Evolutionary conservation across 78 protist genomes (phyloP).

Genomic region (Mantamonas sphyraenae): DNA sequence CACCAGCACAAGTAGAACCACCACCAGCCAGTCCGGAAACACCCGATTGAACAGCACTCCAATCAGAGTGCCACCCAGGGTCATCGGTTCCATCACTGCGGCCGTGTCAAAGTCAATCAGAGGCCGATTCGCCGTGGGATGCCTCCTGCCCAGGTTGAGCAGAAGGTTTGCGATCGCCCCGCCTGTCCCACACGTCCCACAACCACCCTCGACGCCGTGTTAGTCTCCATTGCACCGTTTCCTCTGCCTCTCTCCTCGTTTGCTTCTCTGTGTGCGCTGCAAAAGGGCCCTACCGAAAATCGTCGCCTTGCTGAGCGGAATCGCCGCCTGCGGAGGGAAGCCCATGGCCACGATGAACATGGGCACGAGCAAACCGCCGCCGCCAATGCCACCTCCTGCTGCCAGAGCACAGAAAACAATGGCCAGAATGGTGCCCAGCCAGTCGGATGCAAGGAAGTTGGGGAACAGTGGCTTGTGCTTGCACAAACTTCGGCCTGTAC

Average conservation of each 20-base stretch:
- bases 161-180: not conserved
- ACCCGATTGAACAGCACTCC: slow-evolving; percentile 46
- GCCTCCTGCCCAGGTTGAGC: slow-evolving; percentile 3
- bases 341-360: slow-evolving; percentile 5
- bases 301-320: slow-evolving; percentile 26
- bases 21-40: slow-evolving; percentile 30
- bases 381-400: slow-evolving; percentile 48
- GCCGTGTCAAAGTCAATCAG: slow-evolving; percentile 31
- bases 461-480: slow-evolving; percentile 17
- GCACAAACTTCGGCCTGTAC: no score
- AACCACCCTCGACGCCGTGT: not conserved
- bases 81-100: slow-evolving; percentile 29
- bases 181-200: not conserved
- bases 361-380: slow-evolving; percentile 60
- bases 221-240: not conserved
- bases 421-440: not conserved
- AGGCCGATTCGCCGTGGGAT: slow-evolving; percentile 18
- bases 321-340: slow-evolving; percentile 2
- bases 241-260: not conserved
- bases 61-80: slow-evolving; percentile 30
- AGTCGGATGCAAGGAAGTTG: not conserved
- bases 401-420: slow-evolving; percentile 18
- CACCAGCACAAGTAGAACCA: not conserved
- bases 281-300: slow-evolving; percentile 27
- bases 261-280: not conserved